Evolutionary conservation across 768 basidiomycete genomes (phyloP).

Genomic region (Macrolepiota fuliginosa): DNA sequence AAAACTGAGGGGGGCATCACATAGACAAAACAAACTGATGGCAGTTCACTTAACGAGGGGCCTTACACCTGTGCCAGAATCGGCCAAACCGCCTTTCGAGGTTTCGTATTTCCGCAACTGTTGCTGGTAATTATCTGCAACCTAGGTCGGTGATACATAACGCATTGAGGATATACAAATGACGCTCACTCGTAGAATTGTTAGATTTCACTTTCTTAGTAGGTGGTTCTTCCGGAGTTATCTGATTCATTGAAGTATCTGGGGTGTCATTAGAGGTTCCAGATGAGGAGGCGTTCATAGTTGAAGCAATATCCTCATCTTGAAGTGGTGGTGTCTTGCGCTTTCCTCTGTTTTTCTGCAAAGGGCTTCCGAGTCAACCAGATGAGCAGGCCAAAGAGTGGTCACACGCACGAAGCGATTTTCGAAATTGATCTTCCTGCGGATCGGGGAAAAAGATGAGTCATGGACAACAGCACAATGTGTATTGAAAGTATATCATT

Average conservation of each 20-base stretch:
- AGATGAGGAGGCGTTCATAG: slow-evolving; percentile 14
- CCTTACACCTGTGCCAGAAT: slow-evolving; percentile 28
- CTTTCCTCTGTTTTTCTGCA: slow-evolving; percentile 58
- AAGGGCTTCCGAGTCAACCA: not conserved
- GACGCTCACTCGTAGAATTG: slow-evolving; percentile 5
- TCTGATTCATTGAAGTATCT: slow-evolving; percentile 3
- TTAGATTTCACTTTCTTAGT: slow-evolving; percentile 2
- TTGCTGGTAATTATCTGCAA: slow-evolving; percentile 23
- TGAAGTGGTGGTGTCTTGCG: slow-evolving; percentile 40
- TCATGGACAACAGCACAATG: not conserved
- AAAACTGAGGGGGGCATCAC: not conserved
- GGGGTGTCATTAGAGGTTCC: slow-evolving; percentile 11
- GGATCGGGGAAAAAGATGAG: not conserved
- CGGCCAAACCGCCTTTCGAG: slow-evolving; percentile 22
- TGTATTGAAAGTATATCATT: not conserved
- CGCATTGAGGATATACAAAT: not conserved
- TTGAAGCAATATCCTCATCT: not conserved
- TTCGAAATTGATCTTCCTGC: slow-evolving; percentile 60
- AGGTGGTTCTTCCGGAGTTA: not conserved
- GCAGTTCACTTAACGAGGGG: slow-evolving; percentile 25
- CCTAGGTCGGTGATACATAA: slow-evolving; percentile 2
- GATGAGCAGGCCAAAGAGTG: not conserved
- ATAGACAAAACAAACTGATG: not conserved
- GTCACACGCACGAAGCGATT: slow-evolving; percentile 53
- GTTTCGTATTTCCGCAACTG: slow-evolving; percentile 21